phyloP scores from a whole-genome alignment of 495 filamentous ascomycete genomes.

The Talaromyces trachyspermus region DNA sequence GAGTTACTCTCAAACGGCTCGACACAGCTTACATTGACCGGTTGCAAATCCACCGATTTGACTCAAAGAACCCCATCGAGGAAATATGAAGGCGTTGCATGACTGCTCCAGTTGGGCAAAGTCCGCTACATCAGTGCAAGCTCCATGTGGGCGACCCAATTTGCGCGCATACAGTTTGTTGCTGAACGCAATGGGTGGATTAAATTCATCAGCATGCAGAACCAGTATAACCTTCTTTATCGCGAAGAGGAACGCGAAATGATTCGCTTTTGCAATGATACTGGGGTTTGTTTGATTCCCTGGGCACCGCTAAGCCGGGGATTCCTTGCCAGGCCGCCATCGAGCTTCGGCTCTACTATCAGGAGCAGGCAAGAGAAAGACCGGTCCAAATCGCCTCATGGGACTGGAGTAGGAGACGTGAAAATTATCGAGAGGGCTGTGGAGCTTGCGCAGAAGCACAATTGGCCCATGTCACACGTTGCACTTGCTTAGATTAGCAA shows the following conservation, averaged over 20 bases:
- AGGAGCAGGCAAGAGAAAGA: too few species aligned
- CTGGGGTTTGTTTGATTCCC: constrained; percentile 55
- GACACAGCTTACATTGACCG: constrained; percentile 64
- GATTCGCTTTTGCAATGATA: constrained; percentile 53
- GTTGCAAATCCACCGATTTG: constrained; percentile 62
- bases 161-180: constrained; percentile 33
- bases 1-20: not conserved
- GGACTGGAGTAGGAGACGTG: too few species aligned
- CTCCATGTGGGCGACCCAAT: constrained; percentile 47
- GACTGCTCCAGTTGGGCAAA: constrained; percentile 59
- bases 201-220: constrained; percentile 62
- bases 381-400: too few species aligned
- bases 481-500: too few species aligned
- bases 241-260: constrained; percentile 63
- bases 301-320: constrained; percentile 46
- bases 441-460: too few species aligned
- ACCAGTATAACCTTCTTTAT: constrained; percentile 56
- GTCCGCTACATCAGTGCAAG: constrained; percentile 63
- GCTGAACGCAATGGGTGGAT: constrained; percentile 50
- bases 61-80: constrained; percentile 45
- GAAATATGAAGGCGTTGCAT: constrained; percentile 72
- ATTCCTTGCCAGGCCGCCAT: constrained; percentile 38
- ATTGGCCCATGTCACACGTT: too few species aligned
- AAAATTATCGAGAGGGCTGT: too few species aligned
- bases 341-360: too few species aligned